phyloP scores from a whole-genome alignment of 768 basidiomycete species.

The Russula griseocarnosa region DNA sequence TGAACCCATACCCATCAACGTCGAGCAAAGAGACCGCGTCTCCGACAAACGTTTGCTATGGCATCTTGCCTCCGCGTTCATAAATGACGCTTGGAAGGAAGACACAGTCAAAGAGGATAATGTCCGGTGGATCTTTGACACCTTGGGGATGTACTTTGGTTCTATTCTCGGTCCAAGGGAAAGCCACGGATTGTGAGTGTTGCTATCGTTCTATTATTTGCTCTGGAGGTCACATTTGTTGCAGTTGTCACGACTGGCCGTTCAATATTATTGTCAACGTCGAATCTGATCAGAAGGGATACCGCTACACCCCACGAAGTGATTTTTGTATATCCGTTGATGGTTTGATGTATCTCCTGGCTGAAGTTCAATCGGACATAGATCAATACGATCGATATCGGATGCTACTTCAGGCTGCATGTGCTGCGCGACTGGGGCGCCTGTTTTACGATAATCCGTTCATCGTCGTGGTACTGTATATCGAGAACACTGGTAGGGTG shows the following conservation, averaged over 20 bases:
- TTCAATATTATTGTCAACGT: neutral
- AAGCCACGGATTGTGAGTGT: neutral
- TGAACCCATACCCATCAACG: too few species aligned
- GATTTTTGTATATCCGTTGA: neutral
- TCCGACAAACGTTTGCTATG: too few species aligned
- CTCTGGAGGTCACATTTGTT: neutral
- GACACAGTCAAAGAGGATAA: too few species aligned
- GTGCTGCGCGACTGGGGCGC: neutral
- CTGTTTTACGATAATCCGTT: too few species aligned
- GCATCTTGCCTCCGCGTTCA: too few species aligned
- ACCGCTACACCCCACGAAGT: slow-evolving; percentile 5
- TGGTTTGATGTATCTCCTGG: neutral
- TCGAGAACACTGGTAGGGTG: neutral
- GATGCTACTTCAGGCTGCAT: neutral
- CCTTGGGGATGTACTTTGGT: too few species aligned
- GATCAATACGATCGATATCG: neutral
- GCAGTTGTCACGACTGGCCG: neutral
- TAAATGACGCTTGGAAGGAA: too few species aligned
- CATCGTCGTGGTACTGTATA: neutral
- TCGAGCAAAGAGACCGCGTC: too few species aligned
- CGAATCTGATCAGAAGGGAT: neutral
- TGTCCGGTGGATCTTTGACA: too few species aligned
- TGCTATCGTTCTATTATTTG: neutral
- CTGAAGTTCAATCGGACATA: neutral
- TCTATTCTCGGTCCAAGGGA: too few species aligned